phyloP scores from a whole-genome alignment of 371 early-diverging fungal genomes.

The Thermomucor indicae-seudaticae region DNA sequence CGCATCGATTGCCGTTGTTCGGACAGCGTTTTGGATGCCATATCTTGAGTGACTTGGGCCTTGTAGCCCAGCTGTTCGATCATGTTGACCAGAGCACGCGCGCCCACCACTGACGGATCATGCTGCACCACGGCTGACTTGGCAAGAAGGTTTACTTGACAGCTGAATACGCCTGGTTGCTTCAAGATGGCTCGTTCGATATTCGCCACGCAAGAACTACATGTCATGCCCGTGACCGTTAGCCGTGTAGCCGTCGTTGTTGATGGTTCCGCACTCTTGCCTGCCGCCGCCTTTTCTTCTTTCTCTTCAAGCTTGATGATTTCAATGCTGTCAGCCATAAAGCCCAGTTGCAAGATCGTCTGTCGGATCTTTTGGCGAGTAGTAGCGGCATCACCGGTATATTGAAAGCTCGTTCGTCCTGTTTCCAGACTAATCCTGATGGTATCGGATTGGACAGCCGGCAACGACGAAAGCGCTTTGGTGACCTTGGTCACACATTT shows the following conservation, averaged over 20 bases:
- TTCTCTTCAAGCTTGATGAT: slow-evolving; percentile 24
- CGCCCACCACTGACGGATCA: slow-evolving; percentile 45
- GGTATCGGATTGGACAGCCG: slow-evolving; percentile 26
- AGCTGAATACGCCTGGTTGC: slow-evolving; percentile 52
- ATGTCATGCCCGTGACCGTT: slow-evolving; percentile 78
- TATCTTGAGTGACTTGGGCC: slow-evolving; percentile 39
- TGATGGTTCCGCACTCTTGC: too few species aligned
- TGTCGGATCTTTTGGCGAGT: slow-evolving; percentile 35
- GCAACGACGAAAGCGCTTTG: slow-evolving; percentile 24
- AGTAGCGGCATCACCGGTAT: slow-evolving; percentile 21
- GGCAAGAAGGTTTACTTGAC: slow-evolving; percentile 64
- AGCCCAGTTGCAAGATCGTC: slow-evolving; percentile 42
- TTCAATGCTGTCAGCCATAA: slow-evolving; percentile 51
- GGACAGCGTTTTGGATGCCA: slow-evolving; percentile 23
- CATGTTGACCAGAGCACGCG: slow-evolving; percentile 49
- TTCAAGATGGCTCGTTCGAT: slow-evolving; percentile 56
- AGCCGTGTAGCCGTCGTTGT: slow-evolving; percentile 36
- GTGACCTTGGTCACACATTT: slow-evolving; percentile 62
- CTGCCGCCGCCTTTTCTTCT: slow-evolving; percentile 3
- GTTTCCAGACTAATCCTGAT: slow-evolving; percentile 43
- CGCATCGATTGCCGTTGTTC: slow-evolving; percentile 42
- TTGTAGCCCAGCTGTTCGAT: slow-evolving; percentile 61
- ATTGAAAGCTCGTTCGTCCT: slow-evolving; percentile 44
- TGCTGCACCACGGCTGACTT: slow-evolving; percentile 59
- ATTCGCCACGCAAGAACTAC: slow-evolving; percentile 75